Conservation (phyloP, 2,329 filamentous ascomycete species). For the Trichoderma harzianum region DNA sequence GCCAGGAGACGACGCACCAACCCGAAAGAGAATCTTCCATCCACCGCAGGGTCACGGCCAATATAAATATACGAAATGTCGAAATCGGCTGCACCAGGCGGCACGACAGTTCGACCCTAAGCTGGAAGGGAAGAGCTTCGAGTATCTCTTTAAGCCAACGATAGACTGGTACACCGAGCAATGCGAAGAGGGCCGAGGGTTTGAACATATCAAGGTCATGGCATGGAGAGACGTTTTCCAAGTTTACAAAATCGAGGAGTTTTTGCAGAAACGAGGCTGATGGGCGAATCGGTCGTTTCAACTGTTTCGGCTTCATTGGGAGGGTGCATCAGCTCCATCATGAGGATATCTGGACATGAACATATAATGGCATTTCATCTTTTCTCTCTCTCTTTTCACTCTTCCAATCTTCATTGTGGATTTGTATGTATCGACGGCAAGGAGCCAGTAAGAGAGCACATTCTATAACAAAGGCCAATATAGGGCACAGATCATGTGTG, state of each 20-base stretch:
- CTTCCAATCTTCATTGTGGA: background rate
- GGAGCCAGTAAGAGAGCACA: background rate
- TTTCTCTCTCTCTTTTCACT: background rate
- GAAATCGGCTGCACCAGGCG: constrained; percentile 44
- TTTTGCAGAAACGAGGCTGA: constrained; percentile 24
- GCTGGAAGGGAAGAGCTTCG: constrained; percentile 8
- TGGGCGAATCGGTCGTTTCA: constrained; percentile 2
- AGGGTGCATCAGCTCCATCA: background rate
- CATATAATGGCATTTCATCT: background rate
- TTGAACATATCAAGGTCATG: constrained; percentile 46
- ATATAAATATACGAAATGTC: constrained; percentile 31
- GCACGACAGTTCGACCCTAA: constrained; percentile 24
- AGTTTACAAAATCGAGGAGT: constrained; percentile 15
- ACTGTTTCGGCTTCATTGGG: background rate
- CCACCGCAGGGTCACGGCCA: constrained; percentile 37
- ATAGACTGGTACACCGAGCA: constrained; percentile 51
- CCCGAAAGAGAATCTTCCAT: constrained; percentile 43
- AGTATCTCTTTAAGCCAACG: constrained; percentile 46
- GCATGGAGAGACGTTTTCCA: constrained; percentile 42
- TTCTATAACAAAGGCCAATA: background rate
- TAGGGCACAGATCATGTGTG: background rate
- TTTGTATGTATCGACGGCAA: background rate
- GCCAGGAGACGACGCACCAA: constrained; percentile 20
- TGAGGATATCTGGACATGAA: background rate
- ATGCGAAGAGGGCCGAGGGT: constrained; percentile 45